Evolutionary conservation across 305 asterid species (phyloP).

Genomic region (Fraxinus dipetala): DNA sequence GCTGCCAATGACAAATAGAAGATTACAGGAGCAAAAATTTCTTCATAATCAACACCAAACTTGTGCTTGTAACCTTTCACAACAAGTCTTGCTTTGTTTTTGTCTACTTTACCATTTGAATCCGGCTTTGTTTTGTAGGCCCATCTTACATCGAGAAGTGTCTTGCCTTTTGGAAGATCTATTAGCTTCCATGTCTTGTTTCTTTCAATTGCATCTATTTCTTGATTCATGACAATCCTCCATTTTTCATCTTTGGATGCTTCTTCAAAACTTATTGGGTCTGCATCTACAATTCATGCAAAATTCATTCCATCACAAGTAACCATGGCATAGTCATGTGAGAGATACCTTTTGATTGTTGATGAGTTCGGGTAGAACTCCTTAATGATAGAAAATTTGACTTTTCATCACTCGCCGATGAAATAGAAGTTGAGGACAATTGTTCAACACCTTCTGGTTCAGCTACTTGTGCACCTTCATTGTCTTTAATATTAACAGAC

Average conservation of each 20-base stretch:
- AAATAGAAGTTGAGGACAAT: not conserved
- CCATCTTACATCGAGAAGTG: not conserved
- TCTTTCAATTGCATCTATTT: not conserved
- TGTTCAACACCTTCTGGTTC: not conserved
- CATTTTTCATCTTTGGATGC: not conserved
- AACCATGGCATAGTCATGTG: not conserved
- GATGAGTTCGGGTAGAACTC: not conserved
- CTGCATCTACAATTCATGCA: not conserved
- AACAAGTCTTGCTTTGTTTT: not conserved
- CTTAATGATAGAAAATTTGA: not conserved
- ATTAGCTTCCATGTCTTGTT: not conserved
- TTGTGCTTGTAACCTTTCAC: not conserved
- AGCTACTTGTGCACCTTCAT: not conserved
- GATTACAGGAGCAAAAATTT: not conserved
- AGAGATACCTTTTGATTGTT: too few relatives aligned
- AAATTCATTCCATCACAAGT: not conserved
- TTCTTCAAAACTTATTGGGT: not conserved
- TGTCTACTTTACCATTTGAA: not conserved
- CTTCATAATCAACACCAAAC: not conserved
- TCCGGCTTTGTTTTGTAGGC: not conserved
- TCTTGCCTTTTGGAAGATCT: not conserved
- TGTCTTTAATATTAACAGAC: not conserved
- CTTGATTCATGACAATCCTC: not conserved
- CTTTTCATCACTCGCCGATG: not conserved
- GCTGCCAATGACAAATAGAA: not conserved